Percentiles rank a stretch among this genome's conserved stretches.
These are phyloP conservation scores for Coniochaeta prunicola DNA, from an alignment of 2,329 filamentous ascomycete species.

Conservation along the genomic window DNA sequence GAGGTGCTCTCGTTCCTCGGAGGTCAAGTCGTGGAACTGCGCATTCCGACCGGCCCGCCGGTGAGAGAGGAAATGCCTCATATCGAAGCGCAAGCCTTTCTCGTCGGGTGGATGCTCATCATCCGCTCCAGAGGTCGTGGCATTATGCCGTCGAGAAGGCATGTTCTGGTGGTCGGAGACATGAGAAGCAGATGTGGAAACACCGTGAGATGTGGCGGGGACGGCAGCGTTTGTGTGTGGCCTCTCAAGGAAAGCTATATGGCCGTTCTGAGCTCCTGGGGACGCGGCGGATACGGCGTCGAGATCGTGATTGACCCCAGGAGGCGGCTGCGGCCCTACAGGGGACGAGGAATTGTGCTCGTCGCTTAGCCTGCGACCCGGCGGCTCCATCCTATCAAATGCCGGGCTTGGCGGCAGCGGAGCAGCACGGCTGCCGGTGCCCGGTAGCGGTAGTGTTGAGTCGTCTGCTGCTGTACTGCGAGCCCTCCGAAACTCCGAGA, in stretches of 20 bases:
- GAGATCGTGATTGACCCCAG: neutral
- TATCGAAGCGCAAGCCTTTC: constrained; percentile 9
- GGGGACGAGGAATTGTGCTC: neutral
- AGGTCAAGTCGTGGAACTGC: constrained; percentile 45
- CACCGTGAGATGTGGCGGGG: constrained; percentile 1
- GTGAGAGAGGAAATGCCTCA: constrained; percentile 25
- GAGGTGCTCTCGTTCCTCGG: constrained; percentile 46
- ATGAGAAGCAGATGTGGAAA: neutral
- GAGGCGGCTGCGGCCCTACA: neutral
- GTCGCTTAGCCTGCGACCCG: neutral
- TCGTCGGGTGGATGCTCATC: neutral
- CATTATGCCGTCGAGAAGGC: neutral
- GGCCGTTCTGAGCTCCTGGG: neutral
- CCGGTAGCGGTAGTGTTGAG: neutral
- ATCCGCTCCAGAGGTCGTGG: neutral
- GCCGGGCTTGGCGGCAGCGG: neutral
- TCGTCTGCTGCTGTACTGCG: constrained; percentile 1
- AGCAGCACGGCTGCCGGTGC: neutral
- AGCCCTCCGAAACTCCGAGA: constrained; percentile 8
- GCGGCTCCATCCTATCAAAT: neutral
- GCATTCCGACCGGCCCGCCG: constrained; percentile 41
- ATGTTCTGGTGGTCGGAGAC: neutral
- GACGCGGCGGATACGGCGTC: neutral
- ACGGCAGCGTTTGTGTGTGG: constrained; percentile 3
- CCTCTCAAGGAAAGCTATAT: constrained; percentile 15